Conservation (phyloP, 805 yeast genomes). For the Kuraishia ogatae region DNA sequence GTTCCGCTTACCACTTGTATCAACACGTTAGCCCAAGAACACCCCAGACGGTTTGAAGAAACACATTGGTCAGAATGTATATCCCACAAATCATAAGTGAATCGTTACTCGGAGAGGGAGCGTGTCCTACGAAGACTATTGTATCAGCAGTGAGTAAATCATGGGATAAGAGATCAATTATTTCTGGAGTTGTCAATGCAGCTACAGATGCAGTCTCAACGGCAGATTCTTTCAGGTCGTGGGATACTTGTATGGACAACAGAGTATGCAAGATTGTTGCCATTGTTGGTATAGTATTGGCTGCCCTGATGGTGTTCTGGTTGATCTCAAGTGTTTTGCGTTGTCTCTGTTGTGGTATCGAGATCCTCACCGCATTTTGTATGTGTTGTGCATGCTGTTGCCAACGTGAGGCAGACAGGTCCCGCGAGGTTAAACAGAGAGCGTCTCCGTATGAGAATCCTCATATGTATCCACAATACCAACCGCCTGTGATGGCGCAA, state of each 20-base stretch:
- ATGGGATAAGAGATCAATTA: not conserved
- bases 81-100: not conserved
- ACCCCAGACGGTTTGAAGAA: not conserved
- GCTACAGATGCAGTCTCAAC: not conserved
- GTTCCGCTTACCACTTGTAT: too few relatives aligned
- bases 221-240: slow-evolving; percentile 33
- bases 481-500: slow-evolving; percentile 7
- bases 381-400: slow-evolving; percentile 34
- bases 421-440: slow-evolving; percentile 7
- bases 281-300: slow-evolving; percentile 62
- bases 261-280: slow-evolving; percentile 68
- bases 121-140: not conserved
- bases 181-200: not conserved
- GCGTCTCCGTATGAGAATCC: slow-evolving; percentile 17
- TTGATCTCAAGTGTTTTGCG: slow-evolving; percentile 43
- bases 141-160: not conserved
- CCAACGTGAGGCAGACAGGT: slow-evolving; percentile 4
- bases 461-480: slow-evolving; percentile 19
- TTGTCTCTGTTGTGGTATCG: slow-evolving; percentile 51
- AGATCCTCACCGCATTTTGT: slow-evolving; percentile 42
- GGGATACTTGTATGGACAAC: slow-evolving; percentile 80
- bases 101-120: not conserved
- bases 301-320: slow-evolving; percentile 46
- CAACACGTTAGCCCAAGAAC: too few relatives aligned
- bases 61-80: not conserved